phyloP scores from a whole-genome alignment of 768 basidiomycete species.

The Naganishia vaughanmartiniae region DNA sequence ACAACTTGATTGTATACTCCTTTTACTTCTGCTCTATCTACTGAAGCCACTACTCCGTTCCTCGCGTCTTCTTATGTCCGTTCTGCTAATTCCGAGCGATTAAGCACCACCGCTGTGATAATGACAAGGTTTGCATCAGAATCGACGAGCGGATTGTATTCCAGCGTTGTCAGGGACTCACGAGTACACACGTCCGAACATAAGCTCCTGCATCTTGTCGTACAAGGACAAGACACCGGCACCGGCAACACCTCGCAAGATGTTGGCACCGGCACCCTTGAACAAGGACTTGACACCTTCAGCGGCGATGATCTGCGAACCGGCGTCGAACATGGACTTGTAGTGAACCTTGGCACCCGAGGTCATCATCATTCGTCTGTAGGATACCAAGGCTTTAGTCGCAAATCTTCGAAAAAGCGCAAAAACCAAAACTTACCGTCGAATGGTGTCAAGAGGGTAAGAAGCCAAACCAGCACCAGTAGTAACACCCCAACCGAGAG shows the following conservation, averaged over 20 bases:
- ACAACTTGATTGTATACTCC: conserved; percentile 26
- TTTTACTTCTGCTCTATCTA: conserved; percentile 24
- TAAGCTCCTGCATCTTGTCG: conserved; percentile 88
- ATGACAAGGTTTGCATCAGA: neutral
- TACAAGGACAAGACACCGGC: conserved; percentile 98
- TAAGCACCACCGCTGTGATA: conserved; percentile 12
- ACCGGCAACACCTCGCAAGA: conserved; percentile 99
- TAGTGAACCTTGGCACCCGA: conserved; percentile 93
- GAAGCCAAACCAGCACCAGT: conserved; percentile 99
- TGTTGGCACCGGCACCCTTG: conserved; percentile 94
- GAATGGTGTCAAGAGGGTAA: conserved; percentile 56
- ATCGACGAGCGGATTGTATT: too few species aligned
- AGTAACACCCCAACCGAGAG: conserved; percentile 98
- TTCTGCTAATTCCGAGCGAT: neutral
- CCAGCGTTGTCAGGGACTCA: conserved; percentile 56
- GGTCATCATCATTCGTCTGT: conserved; percentile 97
- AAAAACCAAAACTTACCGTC: conserved; percentile 60
- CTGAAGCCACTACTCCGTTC: conserved; percentile 3
- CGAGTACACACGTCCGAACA: conserved; percentile 99
- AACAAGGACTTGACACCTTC: conserved; percentile 94
- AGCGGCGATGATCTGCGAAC: conserved; percentile 87
- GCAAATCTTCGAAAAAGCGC: neutral
- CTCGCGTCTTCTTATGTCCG: neutral
- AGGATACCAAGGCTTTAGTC: neutral
- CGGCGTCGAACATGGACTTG: conserved; percentile 99